Conservation (phyloP, 345 rosid genomes). For the Eucalyptus curtisii region DNA sequence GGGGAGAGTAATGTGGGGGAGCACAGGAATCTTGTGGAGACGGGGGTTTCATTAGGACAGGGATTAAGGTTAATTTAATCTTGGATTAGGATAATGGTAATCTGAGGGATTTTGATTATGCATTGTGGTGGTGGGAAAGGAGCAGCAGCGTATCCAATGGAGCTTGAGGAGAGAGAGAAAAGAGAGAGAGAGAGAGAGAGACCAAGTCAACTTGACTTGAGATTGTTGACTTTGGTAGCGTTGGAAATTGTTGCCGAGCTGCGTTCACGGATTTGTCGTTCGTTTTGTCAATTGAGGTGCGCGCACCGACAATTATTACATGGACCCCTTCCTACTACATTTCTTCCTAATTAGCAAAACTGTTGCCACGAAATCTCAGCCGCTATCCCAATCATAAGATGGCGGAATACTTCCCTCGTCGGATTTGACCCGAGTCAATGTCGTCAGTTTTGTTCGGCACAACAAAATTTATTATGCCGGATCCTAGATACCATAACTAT, state of each 20-base stretch:
- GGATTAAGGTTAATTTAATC: neutral
- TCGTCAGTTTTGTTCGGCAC: neutral
- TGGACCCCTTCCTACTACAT: neutral
- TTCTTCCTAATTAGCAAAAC: neutral
- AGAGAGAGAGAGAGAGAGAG: neutral
- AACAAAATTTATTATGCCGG: neutral
- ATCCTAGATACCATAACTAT: fast-evolving
- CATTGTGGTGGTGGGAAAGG: neutral
- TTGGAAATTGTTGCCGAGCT: neutral
- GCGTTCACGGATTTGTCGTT: neutral
- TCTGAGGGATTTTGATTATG: neutral
- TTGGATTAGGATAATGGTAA: neutral
- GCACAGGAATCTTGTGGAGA: neutral
- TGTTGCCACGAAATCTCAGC: too few species aligned
- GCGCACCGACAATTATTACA: neutral
- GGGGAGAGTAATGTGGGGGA: neutral
- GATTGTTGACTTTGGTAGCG: neutral
- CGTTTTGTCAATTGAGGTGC: neutral
- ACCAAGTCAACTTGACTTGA: neutral
- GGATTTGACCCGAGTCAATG: neutral
- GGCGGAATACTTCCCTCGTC: neutral
- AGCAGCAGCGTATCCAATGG: neutral
- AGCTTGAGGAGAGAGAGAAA: neutral
- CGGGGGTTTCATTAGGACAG: neutral
- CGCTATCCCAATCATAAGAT: neutral